phyloP scores from a whole-genome alignment of 768 basidiomycete genomes.

The Tephrocybe rancida region DNA sequence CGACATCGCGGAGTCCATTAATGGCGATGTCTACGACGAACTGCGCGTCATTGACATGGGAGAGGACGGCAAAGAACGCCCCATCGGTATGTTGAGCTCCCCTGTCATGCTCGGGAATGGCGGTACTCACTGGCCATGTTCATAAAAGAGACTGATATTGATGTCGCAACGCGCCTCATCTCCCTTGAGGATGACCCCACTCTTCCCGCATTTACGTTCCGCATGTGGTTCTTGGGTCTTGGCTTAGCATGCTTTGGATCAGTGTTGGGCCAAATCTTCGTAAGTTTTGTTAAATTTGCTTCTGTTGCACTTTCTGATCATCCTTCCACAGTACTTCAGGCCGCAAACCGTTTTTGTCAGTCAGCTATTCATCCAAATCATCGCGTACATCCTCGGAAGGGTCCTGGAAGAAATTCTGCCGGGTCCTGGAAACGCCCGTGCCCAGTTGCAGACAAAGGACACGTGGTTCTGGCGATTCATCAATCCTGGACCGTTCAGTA shows the following conservation, averaged over 20 bases:
- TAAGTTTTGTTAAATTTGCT: conserved; percentile 19
- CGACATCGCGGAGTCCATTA: conserved; percentile 12
- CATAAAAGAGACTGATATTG: conserved; percentile 47
- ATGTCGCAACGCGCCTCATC: conserved; percentile 49
- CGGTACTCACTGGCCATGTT: not conserved
- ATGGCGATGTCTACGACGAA: conserved; percentile 21
- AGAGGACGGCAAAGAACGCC: conserved; percentile 49
- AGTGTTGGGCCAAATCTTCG: conserved; percentile 52
- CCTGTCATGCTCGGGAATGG: not conserved
- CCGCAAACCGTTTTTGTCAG: conserved; percentile 37
- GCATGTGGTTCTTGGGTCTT: conserved; percentile 56
- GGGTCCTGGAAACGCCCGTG: conserved; percentile 29
- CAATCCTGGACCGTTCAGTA: conserved; percentile 67
- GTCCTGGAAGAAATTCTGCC: conserved; percentile 41
- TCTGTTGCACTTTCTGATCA: not conserved
- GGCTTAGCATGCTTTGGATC: conserved; percentile 59
- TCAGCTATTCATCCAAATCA: conserved; percentile 51
- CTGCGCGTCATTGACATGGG: conserved; percentile 42
- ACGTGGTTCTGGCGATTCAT: conserved; percentile 54
- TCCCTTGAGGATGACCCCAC: conserved; percentile 57
- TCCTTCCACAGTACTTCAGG: conserved; percentile 52
- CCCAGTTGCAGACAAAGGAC: conserved; percentile 29
- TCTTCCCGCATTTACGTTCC: conserved; percentile 52
- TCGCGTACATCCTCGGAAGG: conserved; percentile 54
- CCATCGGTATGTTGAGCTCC: conserved; percentile 37